These are phyloP conservation scores for Aspergillus bertholletiae DNA, from an alignment of 495 filamentous ascomycete species.

Conservation along the genomic window DNA sequence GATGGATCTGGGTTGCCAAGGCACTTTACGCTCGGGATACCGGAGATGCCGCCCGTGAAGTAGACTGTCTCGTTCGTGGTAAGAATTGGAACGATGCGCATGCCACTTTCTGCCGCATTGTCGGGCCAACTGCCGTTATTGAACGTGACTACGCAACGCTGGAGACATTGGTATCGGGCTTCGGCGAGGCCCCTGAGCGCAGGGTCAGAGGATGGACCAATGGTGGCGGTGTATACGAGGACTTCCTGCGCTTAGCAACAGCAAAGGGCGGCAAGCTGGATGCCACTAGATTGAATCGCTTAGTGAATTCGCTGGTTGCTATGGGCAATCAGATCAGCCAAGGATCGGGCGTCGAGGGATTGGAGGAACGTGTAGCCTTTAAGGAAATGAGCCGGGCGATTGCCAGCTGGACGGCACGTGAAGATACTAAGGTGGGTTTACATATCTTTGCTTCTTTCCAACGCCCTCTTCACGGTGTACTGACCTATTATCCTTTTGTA, in stretches of 20 bases:
- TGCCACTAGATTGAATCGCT: conserved; percentile 46
- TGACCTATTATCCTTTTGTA: conserved; percentile 13
- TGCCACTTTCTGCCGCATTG: conserved; percentile 67
- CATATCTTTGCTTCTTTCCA: background rate
- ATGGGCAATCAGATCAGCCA: conserved; percentile 54
- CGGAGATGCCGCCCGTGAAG: conserved; percentile 61
- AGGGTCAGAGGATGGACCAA: conserved; percentile 61
- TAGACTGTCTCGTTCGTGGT: conserved; percentile 72
- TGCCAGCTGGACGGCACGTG: conserved; percentile 57
- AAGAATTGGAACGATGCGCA: conserved; percentile 78
- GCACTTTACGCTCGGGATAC: conserved; percentile 73
- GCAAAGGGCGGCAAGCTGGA: conserved; percentile 33
- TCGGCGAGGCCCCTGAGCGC: conserved; percentile 50
- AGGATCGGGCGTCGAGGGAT: conserved; percentile 54
- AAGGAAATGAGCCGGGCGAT: conserved; percentile 60
- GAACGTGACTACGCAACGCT: conserved; percentile 68
- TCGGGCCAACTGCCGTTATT: conserved; percentile 77
- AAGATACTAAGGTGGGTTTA: conserved; percentile 56
- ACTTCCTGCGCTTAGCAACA: conserved; percentile 64
- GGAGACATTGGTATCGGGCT: conserved; percentile 60
- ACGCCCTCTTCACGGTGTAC: background rate
- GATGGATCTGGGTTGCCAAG: conserved; percentile 85
- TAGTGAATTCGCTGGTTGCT: conserved; percentile 61
- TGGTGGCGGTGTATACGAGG: conserved; percentile 78
- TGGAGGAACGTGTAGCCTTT: conserved; percentile 77